Conservation (phyloP, 164 flowering plant species). For the Protea cynaroides region DNA sequence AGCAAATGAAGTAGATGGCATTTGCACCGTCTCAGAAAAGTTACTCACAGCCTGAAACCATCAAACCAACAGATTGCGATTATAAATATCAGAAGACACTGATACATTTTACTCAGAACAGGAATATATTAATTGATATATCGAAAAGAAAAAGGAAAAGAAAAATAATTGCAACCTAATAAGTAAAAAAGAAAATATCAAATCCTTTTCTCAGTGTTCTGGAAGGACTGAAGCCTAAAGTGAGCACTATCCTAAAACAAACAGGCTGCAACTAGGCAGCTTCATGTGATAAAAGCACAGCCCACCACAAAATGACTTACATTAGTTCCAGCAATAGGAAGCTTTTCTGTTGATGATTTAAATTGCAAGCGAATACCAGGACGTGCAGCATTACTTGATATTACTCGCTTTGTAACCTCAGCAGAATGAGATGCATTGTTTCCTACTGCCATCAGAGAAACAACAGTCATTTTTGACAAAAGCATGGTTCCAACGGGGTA, state of each 20-base stretch:
- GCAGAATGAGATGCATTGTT: conserved; percentile 35
- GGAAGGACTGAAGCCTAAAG: too few relatives aligned
- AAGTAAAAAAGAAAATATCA: too few relatives aligned
- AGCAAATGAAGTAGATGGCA: conserved; percentile 58
- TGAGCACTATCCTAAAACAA: too few relatives aligned
- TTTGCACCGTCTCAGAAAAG: conserved; percentile 20
- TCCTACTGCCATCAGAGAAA: conserved; percentile 24
- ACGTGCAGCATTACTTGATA: conserved; percentile 44
- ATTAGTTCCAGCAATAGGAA: conserved; percentile 32
- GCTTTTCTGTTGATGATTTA: conserved; percentile 43
- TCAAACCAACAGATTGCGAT: not conserved
- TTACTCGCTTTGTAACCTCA: conserved; percentile 50
- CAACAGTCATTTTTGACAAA: too few relatives aligned
- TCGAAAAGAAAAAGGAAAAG: too few relatives aligned
- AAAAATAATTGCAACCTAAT: too few relatives aligned
- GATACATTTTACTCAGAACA: too few relatives aligned
- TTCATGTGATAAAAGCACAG: not conserved
- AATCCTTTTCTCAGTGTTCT: too few relatives aligned
- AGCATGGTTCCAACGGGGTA: too few relatives aligned
- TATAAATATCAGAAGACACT: too few relatives aligned
- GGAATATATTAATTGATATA: too few relatives aligned
- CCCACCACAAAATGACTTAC: conserved; percentile 58
- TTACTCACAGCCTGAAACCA: conserved; percentile 26
- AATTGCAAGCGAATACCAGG: conserved; percentile 62
- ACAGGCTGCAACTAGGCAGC: too few relatives aligned